Evolutionary conservation across 1,139 yeast genomes (phyloP).

Genomic region (Sugiyamaella sp.): DNA sequence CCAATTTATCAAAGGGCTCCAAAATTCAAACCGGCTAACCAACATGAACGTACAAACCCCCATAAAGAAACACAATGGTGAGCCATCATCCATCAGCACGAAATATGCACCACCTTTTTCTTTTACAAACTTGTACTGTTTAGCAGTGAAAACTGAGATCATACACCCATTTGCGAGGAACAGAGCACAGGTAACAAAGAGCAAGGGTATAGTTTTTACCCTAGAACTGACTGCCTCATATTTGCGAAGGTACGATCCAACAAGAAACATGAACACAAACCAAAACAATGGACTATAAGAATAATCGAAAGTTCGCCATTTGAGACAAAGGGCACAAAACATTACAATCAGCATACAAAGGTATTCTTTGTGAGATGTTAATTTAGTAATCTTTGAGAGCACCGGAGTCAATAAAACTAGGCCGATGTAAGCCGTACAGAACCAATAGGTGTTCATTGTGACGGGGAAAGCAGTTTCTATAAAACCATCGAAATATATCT

Average conservation of each 20-base stretch:
- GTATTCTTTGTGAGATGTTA: conserved; percentile 3
- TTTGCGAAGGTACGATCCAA: conserved; percentile 5
- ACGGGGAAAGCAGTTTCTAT: conserved; percentile 5
- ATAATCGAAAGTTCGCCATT: neutral
- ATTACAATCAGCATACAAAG: neutral
- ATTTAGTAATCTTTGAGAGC: neutral
- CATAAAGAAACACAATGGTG: conserved; percentile 6
- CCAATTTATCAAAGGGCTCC: conserved; percentile 12
- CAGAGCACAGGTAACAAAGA: neutral
- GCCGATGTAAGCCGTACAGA: conserved; percentile 2
- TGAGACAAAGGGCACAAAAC: neutral
- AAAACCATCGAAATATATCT: conserved; percentile 6
- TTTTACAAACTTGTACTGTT: neutral
- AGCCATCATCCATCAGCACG: conserved; percentile 8
- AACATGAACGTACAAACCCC: neutral
- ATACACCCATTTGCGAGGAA: neutral
- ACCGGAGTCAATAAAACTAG: conserved; percentile 5
- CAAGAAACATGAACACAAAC: conserved; percentile 10
- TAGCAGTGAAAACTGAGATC: neutral
- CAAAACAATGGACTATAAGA: conserved; percentile 8
- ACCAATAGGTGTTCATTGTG: conserved; percentile 10
- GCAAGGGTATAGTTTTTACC: neutral
- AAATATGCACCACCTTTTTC: conserved; percentile 3
- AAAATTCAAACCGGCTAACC: conserved; percentile 4
- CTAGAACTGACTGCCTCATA: conserved; percentile 1